These are phyloP conservation scores for Porodaedalea pini DNA, from an alignment of 1,284 basidiomycete genomes.

Conservation along the genomic window DNA sequence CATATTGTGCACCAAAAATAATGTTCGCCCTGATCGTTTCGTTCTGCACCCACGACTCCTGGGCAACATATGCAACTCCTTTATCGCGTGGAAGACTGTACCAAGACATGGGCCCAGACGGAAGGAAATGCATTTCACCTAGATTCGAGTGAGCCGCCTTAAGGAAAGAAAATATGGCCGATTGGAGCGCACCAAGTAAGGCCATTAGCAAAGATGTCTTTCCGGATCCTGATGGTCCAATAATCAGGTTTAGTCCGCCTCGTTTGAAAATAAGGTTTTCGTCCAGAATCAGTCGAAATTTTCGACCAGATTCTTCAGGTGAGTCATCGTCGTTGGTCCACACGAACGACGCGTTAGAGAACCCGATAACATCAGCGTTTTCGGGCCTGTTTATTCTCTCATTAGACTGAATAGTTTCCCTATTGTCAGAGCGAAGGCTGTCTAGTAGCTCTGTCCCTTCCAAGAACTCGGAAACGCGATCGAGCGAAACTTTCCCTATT, in stretches of 20 bases:
- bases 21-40: constrained; percentile 50
- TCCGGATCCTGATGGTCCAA: constrained; percentile 53
- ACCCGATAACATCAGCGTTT: constrained; percentile 33
- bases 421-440: too few relatives aligned
- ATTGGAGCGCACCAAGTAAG: neutral
- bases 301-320: constrained; percentile 31
- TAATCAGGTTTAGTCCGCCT: constrained; percentile 55
- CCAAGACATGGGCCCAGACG: constrained; percentile 33
- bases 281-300: constrained; percentile 47
- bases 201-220: constrained; percentile 19
- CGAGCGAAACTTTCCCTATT: constrained; percentile 11
- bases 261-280: constrained; percentile 52
- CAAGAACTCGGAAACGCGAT: constrained; percentile 8
- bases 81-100: constrained; percentile 41
- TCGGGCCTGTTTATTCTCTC: too few relatives aligned
- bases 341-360: constrained; percentile 40
- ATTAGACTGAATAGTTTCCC: too few relatives aligned
- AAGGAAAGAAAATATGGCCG: constrained; percentile 43
- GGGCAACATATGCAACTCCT: constrained; percentile 43
- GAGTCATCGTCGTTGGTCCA: constrained; percentile 33
- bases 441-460: neutral
- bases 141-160: constrained; percentile 46
- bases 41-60: constrained; percentile 40
- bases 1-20: constrained; percentile 47
- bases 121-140: constrained; percentile 33